Percentiles rank a stretch among this genome's conserved stretches.
Conservation (phyloP, 495 filamentous ascomycete species). For the Aspergillus ellipticus region DNA sequence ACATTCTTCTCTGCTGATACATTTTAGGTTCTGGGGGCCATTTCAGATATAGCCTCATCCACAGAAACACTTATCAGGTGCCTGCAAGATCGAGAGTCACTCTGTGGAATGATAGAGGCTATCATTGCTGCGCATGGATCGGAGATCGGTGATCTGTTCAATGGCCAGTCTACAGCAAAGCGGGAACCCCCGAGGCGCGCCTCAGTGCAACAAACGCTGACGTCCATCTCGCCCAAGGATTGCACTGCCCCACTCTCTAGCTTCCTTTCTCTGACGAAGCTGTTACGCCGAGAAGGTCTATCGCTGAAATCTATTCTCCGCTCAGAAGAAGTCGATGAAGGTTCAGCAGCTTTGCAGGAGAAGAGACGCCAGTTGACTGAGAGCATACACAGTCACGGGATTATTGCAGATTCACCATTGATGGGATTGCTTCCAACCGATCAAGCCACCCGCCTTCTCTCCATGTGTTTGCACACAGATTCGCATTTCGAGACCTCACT, state of each 20-base stretch:
- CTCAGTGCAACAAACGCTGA: constrained; percentile 20
- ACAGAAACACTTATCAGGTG: constrained; percentile 27
- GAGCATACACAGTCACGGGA: constrained; percentile 20
- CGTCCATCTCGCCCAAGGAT: constrained; percentile 16
- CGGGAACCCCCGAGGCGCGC: constrained; percentile 32
- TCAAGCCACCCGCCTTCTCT: constrained; percentile 30
- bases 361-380: constrained; percentile 31
- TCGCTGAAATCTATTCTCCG: constrained; percentile 30
- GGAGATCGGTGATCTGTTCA: constrained; percentile 25
- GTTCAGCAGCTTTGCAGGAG: constrained; percentile 23
- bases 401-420: constrained; percentile 33
- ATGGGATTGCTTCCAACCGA: constrained; percentile 27
- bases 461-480: constrained; percentile 29
- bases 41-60: constrained; percentile 36
- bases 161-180: constrained; percentile 22
- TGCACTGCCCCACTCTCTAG: constrained; percentile 13
- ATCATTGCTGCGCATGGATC: constrained; percentile 31
- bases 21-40: constrained; percentile 28
- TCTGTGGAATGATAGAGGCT: constrained; percentile 32
- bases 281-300: constrained; percentile 38
- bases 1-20: constrained; percentile 6
- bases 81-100: constrained; percentile 34
- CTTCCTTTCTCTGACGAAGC: constrained; percentile 29
- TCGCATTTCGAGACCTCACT: constrained; percentile 31
- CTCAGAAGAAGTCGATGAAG: constrained; percentile 19